Evolutionary conservation across 2,329 filamentous ascomycete species (phyloP).

Genomic region (Diaporthe citrichinensis): DNA sequence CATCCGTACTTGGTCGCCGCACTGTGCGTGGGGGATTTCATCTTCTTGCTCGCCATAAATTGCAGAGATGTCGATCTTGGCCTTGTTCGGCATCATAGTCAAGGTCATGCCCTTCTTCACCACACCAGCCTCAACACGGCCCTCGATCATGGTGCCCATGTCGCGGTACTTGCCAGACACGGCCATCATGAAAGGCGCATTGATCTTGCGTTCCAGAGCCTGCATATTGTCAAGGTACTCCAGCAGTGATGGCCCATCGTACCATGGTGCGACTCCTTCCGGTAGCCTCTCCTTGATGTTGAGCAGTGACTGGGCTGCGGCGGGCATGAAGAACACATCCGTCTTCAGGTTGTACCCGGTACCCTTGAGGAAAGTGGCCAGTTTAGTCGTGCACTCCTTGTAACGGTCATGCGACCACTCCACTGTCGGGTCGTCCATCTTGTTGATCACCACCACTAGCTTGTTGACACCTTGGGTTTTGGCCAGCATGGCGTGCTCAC

Average conservation of each 20-base stretch:
- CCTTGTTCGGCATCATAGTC: slow-evolving; percentile 96
- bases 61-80: slow-evolving; percentile 83
- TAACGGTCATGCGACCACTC: slow-evolving; percentile 95
- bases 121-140: slow-evolving; percentile 95
- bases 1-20: slow-evolving; percentile 94
- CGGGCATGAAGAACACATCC: slow-evolving; percentile 95
- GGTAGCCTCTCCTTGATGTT: slow-evolving; percentile 92
- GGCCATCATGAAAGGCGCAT: slow-evolving; percentile 94
- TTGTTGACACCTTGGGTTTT: slow-evolving; percentile 99
- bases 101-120: slow-evolving; percentile 90
- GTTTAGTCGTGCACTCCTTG: slow-evolving; percentile 92
- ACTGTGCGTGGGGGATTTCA: slow-evolving; percentile 84
- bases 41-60: slow-evolving; percentile 98
- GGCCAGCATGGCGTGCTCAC: slow-evolving; percentile 97
- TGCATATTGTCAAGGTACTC: slow-evolving; percentile 97
- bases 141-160: slow-evolving; percentile 97
- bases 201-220: slow-evolving; percentile 93
- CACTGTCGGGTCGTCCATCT: slow-evolving; percentile 98
- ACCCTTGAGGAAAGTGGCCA: slow-evolving; percentile 88
- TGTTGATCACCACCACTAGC: slow-evolving; percentile 94
- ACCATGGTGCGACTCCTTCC: slow-evolving; percentile 84
- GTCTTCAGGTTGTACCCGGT: slow-evolving; percentile 95
- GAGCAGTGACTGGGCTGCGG: slow-evolving; percentile 87
- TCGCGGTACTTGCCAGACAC: slow-evolving; percentile 96
- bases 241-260: slow-evolving; percentile 88